Conservation (phyloP, 495 filamentous ascomycete species). For the Annulohypoxylon bovei region DNA sequence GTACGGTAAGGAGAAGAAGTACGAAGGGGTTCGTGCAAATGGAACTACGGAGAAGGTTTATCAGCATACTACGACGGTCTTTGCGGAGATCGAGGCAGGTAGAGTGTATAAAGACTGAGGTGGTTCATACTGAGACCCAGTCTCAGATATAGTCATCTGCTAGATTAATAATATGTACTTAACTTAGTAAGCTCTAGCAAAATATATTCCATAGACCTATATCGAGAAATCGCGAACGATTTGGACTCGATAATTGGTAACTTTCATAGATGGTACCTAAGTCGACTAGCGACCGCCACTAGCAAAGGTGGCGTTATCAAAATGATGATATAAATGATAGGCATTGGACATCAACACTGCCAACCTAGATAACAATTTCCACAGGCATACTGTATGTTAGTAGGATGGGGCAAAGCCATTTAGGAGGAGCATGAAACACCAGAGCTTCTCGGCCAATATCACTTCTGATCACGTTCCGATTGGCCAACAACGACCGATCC, state of each 20-base stretch:
- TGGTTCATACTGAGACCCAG: background rate
- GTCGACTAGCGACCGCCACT: background rate
- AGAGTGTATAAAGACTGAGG: slow-evolving; percentile 8
- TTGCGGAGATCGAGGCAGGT: slow-evolving; percentile 14
- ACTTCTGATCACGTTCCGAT: background rate
- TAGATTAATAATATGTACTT: background rate
- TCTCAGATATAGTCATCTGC: background rate
- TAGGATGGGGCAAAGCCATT: background rate
- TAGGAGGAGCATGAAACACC: background rate
- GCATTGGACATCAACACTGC: background rate
- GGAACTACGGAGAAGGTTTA: slow-evolving; percentile 18
- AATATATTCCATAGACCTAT: background rate
- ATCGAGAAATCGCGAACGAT: background rate
- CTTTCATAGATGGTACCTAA: background rate
- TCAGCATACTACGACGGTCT: slow-evolving; percentile 16
- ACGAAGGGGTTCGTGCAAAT: slow-evolving; percentile 19
- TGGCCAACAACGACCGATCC: background rate
- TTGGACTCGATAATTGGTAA: background rate
- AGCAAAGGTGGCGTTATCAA: background rate
- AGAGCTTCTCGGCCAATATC: background rate
- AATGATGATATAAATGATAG: background rate
- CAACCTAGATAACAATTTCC: background rate
- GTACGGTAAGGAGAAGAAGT: slow-evolving; percentile 10
- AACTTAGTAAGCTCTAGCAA: background rate
- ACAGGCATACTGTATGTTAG: background rate